These are phyloP conservation scores for Blastobotrys raffinosifermentans DNA, from an alignment of 1,139 yeast species.

Conservation along the genomic window DNA sequence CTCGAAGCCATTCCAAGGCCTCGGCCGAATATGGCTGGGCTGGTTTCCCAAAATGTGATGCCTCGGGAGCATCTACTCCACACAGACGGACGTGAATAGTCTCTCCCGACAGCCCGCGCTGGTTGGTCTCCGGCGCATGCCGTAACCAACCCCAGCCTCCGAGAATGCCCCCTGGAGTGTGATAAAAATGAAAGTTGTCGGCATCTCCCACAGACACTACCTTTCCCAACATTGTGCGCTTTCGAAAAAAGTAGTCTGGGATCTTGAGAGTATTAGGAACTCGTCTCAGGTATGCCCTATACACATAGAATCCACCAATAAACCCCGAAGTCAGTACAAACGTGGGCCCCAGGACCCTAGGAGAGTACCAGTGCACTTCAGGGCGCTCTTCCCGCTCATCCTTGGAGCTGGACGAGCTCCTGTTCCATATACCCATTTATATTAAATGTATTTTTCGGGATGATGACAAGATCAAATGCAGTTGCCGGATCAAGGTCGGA, in stretches of 20 bases:
- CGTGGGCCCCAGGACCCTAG: conserved; percentile 21
- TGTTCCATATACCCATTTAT: no score
- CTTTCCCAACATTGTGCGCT: conserved; percentile 56
- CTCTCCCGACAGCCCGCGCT: conserved; percentile 28
- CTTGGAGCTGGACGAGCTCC: no score
- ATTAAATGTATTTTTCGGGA: no score
- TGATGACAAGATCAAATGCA: no score
- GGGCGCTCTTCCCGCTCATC: no score
- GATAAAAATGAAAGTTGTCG: conserved; percentile 86
- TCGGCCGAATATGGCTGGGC: conserved; percentile 87
- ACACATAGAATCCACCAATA: conserved; percentile 25
- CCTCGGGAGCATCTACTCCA: conserved; percentile 98
- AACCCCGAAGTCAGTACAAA: conserved; percentile 22
- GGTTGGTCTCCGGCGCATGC: conserved; percentile 40
- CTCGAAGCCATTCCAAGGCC: conserved; percentile 69
- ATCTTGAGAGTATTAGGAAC: conserved; percentile 28
- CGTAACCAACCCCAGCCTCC: conserved; percentile 96
- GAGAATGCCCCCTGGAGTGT: conserved; percentile 83
- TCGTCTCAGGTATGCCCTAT: conserved; percentile 28
- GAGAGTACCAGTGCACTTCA: conserved; percentile 3
- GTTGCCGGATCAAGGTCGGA: no score
- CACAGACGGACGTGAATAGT: conserved; percentile 63
- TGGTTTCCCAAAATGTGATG: conserved; percentile 91
- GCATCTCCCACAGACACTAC: conserved; percentile 97
- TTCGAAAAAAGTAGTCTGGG: conserved; percentile 31